These are phyloP conservation scores for Pholiota microspora DNA, from an alignment of 768 basidiomycete genomes.

Conservation along the genomic window DNA sequence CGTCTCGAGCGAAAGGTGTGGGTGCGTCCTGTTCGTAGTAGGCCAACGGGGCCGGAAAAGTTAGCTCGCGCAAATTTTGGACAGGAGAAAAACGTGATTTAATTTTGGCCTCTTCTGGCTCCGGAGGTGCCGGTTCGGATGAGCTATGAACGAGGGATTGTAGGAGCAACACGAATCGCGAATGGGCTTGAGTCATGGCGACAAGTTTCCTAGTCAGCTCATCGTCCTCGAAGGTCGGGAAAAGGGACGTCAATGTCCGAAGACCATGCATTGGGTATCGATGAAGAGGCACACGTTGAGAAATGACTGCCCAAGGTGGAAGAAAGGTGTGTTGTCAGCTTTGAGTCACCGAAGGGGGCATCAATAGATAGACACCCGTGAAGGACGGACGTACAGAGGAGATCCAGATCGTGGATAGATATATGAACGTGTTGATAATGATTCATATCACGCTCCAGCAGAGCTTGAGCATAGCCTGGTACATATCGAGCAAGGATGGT, in stretches of 20 bases:
- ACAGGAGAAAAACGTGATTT: conserved; percentile 27
- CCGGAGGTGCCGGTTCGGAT: conserved; percentile 40
- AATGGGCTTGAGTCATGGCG: conserved; percentile 59
- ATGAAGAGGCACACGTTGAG: conserved; percentile 63
- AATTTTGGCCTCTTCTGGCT: conserved; percentile 38
- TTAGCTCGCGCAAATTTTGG: conserved; percentile 51
- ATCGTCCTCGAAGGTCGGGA: conserved; percentile 31
- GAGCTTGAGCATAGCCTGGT: conserved; percentile 50
- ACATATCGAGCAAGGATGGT: conserved; percentile 50
- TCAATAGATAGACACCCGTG: conserved; percentile 11
- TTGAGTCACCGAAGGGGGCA: conserved; percentile 4
- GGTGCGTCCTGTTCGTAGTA: conserved; percentile 24
- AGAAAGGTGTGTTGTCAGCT: conserved; percentile 2
- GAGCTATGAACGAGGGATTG: conserved; percentile 73
- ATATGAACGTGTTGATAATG: conserved; percentile 47
- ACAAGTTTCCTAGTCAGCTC: conserved; percentile 36
- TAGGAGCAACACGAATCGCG: conserved; percentile 70
- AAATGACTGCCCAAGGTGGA: conserved; percentile 48
- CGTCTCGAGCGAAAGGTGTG: conserved; percentile 10
- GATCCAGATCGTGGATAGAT: conserved; percentile 56
- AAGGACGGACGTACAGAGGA: conserved; percentile 54
- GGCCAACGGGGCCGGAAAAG: conserved; percentile 74
- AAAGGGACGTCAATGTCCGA: conserved; percentile 40
- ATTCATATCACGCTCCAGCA: conserved; percentile 37
- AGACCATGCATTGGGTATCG: conserved; percentile 71